Evolutionary conservation across 179 eudicot species (phyloP).

Genomic region (Nepenthes alata): DNA sequence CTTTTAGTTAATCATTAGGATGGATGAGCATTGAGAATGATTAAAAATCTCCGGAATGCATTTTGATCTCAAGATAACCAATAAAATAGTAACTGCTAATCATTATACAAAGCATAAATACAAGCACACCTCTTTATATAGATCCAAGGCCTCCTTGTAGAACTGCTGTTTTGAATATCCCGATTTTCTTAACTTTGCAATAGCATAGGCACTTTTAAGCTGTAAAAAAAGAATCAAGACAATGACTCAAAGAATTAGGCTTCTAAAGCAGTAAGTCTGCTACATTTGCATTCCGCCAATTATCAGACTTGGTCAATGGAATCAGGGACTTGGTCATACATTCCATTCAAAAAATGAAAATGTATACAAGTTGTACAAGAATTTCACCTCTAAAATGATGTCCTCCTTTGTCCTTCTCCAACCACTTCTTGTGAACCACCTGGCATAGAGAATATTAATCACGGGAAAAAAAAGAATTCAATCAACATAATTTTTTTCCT

Average conservation of each 20-base stretch:
- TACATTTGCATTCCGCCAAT: not conserved
- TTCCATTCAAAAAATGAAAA: not conserved
- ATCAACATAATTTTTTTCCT: no score
- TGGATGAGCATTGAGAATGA: no score
- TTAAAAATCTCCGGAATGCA: not conserved
- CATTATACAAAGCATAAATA: not conserved
- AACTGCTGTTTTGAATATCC: slow-evolving; percentile 76
- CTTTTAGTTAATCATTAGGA: no score
- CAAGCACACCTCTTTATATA: slow-evolving; percentile 65
- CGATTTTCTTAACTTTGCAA: slow-evolving; percentile 59
- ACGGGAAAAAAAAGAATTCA: no score
- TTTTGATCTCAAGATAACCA: not conserved
- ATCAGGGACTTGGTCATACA: not conserved
- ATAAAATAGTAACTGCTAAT: not conserved
- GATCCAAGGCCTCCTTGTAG: slow-evolving; percentile 58
- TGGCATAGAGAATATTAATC: slow-evolving; percentile 11
- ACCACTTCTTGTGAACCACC: slow-evolving; percentile 87
- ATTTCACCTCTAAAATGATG: slow-evolving; percentile 61
- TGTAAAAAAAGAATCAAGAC: slow-evolving; percentile 25
- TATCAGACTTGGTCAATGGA: not conserved
- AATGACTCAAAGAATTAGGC: slow-evolving; percentile 4
- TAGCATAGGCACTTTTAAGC: slow-evolving; percentile 87
- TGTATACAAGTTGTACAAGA: not conserved
- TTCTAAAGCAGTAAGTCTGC: not conserved
- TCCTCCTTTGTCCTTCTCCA: slow-evolving; percentile 96